phyloP scores from a whole-genome alignment of 1,139 yeast genomes.

The Pneumocystis canis region DNA sequence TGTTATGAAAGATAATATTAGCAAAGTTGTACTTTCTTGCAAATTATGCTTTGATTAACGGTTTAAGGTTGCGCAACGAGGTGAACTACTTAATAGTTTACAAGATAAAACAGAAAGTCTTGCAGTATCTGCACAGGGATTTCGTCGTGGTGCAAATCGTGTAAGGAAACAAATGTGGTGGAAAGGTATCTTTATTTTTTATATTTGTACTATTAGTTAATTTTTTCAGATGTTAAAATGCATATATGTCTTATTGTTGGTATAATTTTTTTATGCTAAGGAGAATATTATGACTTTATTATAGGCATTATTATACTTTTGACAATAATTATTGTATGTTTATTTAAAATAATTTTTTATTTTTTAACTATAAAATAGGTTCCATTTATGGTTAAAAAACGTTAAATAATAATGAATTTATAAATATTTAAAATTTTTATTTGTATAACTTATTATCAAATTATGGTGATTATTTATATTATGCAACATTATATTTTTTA shows the following conservation, averaged over 20 bases:
- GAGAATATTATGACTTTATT: neutral
- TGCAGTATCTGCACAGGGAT: constrained; percentile 87
- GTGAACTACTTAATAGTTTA: constrained; percentile 82
- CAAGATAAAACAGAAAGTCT: constrained; percentile 83
- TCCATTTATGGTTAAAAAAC: neutral
- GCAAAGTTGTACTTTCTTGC: constrained; percentile 39
- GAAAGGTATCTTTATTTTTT: constrained; percentile 30
- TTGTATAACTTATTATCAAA: neutral
- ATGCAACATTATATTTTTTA: neutral
- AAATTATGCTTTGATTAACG: neutral
- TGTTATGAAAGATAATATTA: constrained; percentile 93
- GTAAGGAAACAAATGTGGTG: constrained; percentile 99
- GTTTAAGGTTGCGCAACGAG: constrained; percentile 30
- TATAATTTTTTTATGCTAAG: constrained; percentile 45
- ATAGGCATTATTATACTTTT: neutral
- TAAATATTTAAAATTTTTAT: neutral
- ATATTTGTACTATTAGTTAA: neutral
- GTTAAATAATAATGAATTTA: neutral
- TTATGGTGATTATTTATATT: neutral
- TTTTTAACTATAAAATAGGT: neutral
- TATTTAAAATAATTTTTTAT: neutral
- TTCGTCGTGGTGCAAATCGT: constrained; percentile 92
- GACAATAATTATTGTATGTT: neutral
- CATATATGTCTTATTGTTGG: constrained; percentile 79
- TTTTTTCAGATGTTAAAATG: constrained; percentile 64